A percentile compares a stretch with the other conserved stretches of the same genome.
These are phyloP conservation scores for Xylaria sp. DNA, from an alignment of 2,329 filamentous ascomycete genomes.

Conservation along the genomic window DNA sequence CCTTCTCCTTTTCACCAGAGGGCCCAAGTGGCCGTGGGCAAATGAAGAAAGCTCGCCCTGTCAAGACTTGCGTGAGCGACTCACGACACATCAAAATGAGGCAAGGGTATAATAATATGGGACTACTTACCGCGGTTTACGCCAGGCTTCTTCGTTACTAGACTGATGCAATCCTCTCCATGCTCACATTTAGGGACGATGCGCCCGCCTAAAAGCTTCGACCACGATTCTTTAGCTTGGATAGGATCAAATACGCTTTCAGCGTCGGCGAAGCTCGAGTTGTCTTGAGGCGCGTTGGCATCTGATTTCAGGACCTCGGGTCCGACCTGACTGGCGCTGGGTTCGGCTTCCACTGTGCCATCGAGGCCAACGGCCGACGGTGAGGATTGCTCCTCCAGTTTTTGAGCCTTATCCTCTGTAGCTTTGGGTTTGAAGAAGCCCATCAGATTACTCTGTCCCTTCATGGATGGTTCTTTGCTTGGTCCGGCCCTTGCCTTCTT, in stretches of 20 bases:
- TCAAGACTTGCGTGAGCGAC: slow-evolving; percentile 9
- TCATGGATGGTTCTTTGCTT: slow-evolving; percentile 50
- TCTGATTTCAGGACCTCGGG: slow-evolving; percentile 13
- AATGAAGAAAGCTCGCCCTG: slow-evolving; percentile 72
- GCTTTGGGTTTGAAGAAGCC: slow-evolving; percentile 81
- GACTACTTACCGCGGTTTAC: slow-evolving; percentile 74
- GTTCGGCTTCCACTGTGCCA: slow-evolving; percentile 32
- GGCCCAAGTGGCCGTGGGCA: slow-evolving; percentile 81
- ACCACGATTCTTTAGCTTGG: slow-evolving; percentile 83
- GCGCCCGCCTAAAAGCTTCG: slow-evolving; percentile 81
- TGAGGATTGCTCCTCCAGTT: slow-evolving; percentile 28
- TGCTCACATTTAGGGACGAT: slow-evolving; percentile 86
- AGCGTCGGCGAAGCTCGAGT: slow-evolving; percentile 22
- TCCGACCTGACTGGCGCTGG: slow-evolving; percentile 12
- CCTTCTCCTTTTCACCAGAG: slow-evolving; percentile 83
- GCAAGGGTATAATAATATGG: neutral
- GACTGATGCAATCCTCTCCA: slow-evolving; percentile 83
- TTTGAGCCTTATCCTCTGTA: slow-evolving; percentile 37
- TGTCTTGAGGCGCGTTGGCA: slow-evolving; percentile 22
- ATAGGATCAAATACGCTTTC: slow-evolving; percentile 73
- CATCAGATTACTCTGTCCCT: slow-evolving; percentile 70
- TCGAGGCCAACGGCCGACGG: slow-evolving; percentile 28
- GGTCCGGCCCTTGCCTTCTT: slow-evolving; percentile 55
- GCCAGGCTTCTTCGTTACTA: slow-evolving; percentile 89
- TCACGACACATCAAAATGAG: neutral